Base-by-base conservation (phyloP, 805 yeast species). In the Yarrowia keelungensis region DNA sequence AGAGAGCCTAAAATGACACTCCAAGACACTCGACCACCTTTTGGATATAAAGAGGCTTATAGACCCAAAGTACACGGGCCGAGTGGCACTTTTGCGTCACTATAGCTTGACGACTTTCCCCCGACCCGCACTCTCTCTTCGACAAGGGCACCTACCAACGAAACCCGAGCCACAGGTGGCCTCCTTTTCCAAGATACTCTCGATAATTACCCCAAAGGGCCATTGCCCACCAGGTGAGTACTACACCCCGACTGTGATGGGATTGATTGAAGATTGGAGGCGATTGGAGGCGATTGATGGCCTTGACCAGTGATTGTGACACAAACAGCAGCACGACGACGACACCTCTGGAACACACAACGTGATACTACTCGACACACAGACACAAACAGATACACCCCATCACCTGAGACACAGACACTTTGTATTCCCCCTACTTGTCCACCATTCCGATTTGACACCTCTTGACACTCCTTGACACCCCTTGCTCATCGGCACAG, bases 1-100 rank as follows among this genome's bases (percentile, higher is more conserved):
- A 54, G 47, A 15, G 61, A 54, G 61, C 47, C 61, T 54, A 54
- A 54, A 54, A 41, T 22, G 47, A 32, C 61, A 19, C 46, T 39
- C 61, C 61, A 54, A 54, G 61, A 54, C 61, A 54, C 61, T 54
- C 61, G 61, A 54, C 61, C 61, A 54, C 61, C 61, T 54, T 54
- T 54, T 54, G 61, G 61, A 54, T 54, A 54, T 54, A 54, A 54
- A 54, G 61, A 54, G 61, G 61, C 61, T 54, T 41, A 54, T 41
- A 41, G 61, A 41, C 61, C 61, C 61, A 7, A 22, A 10, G 45
- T 54, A 41, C 61, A 54, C 26, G 59, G 39, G 38, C 61, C n/a
- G 46, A 41, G 61, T 54, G 61, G 61, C 47, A 54, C 61, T 54
- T 22, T 41, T 54, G 61, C 61, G 61, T 54, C 61, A 54, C 61